Conservation (phyloP, 495 filamentous ascomycete species). For the Aspergillus hancockii region DNA sequence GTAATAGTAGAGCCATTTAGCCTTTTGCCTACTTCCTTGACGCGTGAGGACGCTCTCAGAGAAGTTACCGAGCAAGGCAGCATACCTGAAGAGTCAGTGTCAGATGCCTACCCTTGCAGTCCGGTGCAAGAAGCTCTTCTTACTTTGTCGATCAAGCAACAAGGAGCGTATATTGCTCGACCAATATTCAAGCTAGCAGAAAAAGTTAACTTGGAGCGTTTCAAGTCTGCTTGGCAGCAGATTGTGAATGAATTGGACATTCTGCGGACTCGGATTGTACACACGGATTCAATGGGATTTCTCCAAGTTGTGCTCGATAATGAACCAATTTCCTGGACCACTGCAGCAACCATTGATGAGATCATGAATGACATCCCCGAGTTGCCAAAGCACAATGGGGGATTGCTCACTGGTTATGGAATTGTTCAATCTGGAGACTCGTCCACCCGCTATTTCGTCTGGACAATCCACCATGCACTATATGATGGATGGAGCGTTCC, state of each 20-base stretch:
- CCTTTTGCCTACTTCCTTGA: constrained; percentile 35
- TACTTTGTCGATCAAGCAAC: constrained; percentile 56
- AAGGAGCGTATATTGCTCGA: constrained; percentile 55
- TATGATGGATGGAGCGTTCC: constrained; percentile 72
- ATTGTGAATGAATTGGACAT: constrained; percentile 51
- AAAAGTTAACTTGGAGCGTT: constrained; percentile 44
- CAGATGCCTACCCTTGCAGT: constrained; percentile 67
- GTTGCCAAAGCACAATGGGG: constrained; percentile 54
- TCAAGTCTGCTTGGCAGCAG: constrained; percentile 56
- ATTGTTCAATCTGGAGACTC: constrained; percentile 39
- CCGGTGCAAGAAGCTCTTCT: constrained; percentile 71
- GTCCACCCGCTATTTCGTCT: constrained; percentile 50
- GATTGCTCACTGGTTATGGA: constrained; percentile 55
- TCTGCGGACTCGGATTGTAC: constrained; percentile 57
- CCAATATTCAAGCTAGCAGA: constrained; percentile 45
- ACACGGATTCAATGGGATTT: constrained; percentile 47
- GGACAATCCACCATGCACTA: constrained; percentile 68
- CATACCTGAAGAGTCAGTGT: constrained; percentile 41
- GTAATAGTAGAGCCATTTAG: constrained; percentile 42
- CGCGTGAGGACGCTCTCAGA: constrained; percentile 35
- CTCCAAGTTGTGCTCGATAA: constrained; percentile 57
- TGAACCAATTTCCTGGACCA: constrained; percentile 48
- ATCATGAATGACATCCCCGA: constrained; percentile 45
- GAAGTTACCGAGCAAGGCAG: constrained; percentile 48
- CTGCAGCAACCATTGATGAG: constrained; percentile 42